phyloP scores from a whole-genome alignment of 306 rosid genomes.

The Fragaria ananassa region DNA sequence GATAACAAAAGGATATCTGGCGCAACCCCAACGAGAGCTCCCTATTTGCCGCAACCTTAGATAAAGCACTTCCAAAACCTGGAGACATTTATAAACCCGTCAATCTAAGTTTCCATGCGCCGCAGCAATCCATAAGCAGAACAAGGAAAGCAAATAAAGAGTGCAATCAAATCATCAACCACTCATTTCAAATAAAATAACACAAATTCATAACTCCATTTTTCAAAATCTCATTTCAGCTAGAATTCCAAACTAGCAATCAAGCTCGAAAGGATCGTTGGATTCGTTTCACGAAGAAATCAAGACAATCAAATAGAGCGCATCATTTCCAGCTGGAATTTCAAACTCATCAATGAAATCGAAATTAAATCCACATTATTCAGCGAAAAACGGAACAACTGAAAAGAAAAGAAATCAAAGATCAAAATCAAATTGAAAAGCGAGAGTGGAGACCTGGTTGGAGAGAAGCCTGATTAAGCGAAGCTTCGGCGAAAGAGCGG shows the following conservation, averaged over 20 bases:
- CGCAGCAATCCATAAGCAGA: background rate
- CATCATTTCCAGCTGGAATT: background rate
- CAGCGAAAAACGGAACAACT: background rate
- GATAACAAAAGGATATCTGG: conserved; percentile 76
- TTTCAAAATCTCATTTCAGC: background rate
- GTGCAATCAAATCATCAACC: background rate
- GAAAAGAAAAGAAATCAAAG: background rate
- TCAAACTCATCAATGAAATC: background rate
- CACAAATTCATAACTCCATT: background rate
- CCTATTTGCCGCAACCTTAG: conserved; percentile 76
- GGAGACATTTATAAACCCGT: conserved; percentile 31
- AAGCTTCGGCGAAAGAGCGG: conserved; percentile 83
- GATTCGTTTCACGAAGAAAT: background rate
- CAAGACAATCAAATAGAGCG: background rate
- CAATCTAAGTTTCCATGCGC: conserved; percentile 1
- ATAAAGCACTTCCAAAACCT: conserved; percentile 92
- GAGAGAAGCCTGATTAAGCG: conserved; percentile 84
- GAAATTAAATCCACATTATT: background rate
- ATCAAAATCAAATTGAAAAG: background rate
- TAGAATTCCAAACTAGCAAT: background rate
- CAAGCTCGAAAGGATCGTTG: background rate
- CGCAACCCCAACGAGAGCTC: conserved; percentile 74
- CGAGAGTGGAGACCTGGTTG: conserved; percentile 60
- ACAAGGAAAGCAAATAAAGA: background rate
- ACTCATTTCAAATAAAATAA: background rate